Evolutionary conservation across 2,329 filamentous ascomycete genomes (phyloP).

Genomic region (Rutstroemia sydowiana): DNA sequence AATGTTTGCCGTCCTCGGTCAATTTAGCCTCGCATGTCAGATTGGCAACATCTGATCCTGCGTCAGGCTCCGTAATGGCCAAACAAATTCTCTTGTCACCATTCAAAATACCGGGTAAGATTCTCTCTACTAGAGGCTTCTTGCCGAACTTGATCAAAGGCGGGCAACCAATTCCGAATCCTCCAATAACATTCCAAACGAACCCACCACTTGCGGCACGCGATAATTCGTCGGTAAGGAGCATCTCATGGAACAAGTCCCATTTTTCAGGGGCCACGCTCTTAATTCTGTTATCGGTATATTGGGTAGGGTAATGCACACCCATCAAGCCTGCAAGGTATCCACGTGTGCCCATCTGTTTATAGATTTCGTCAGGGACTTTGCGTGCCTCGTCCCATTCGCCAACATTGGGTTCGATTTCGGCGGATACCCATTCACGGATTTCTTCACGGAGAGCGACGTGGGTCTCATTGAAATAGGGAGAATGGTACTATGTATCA

Average conservation of each 20-base stretch:
- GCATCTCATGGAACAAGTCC: conserved; percentile 97
- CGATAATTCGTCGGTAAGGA: conserved; percentile 90
- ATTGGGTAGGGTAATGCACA: conserved; percentile 69
- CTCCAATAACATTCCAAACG: conserved; percentile 94
- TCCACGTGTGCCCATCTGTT: conserved; percentile 86
- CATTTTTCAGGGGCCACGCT: conserved; percentile 81
- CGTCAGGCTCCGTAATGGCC: conserved; percentile 94
- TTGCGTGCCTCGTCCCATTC: conserved; percentile 97
- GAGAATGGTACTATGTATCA: conserved; percentile 75
- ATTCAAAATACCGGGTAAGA: conserved; percentile 78
- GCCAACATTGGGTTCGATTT: conserved; percentile 82
- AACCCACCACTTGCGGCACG: conserved; percentile 84
- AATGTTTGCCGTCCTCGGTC: conserved; percentile 92
- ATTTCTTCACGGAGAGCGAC: conserved; percentile 85
- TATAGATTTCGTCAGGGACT: conserved; percentile 85
- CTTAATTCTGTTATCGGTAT: conserved; percentile 64
- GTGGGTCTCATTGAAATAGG: conserved; percentile 94
- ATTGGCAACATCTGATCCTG: conserved; percentile 91
- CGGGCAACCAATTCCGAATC: conserved; percentile 92
- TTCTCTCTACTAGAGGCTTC: conserved; percentile 53
- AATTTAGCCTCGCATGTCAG: conserved; percentile 93
- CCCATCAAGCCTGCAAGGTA: conserved; percentile 92
- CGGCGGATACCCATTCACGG: conserved; percentile 82
- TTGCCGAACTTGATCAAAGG: conserved; percentile 50
- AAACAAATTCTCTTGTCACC: conserved; percentile 97